Evolutionary conservation across 2,329 filamentous ascomycete species (phyloP).

Genomic region (Beauveria caledonica): DNA sequence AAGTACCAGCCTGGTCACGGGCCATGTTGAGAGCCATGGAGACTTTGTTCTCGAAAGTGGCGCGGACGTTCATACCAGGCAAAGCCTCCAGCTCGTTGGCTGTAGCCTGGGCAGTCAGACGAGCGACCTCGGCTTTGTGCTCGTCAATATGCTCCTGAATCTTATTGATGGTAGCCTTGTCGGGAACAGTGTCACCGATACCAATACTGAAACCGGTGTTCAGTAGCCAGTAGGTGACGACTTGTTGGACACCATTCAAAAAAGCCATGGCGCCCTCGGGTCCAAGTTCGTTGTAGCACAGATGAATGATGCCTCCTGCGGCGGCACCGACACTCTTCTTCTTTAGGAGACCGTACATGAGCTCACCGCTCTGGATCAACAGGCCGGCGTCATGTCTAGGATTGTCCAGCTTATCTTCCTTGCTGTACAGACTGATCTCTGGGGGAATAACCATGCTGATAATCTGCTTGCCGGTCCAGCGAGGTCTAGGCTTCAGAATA

Average conservation of each 20-base stretch:
- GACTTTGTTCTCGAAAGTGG: constrained; percentile 96
- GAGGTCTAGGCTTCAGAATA: constrained; percentile 84
- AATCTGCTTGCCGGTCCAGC: constrained; percentile 98
- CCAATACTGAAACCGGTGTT: constrained; percentile 97
- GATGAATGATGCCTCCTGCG: constrained; percentile 85
- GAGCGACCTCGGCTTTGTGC: constrained; percentile 73
- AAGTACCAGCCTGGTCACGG: constrained; percentile 92
- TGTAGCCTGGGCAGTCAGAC: constrained; percentile 69
- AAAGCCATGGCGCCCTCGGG: constrained; percentile 81
- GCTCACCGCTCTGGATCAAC: constrained; percentile 75
- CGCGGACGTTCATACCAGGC: constrained; percentile 96
- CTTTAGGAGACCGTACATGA: constrained; percentile 82
- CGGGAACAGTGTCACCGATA: constrained; percentile 95
- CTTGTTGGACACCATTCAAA: constrained; percentile 89
- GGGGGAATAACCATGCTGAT: constrained; percentile 86
- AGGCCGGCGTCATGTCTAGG: constrained; percentile 70
- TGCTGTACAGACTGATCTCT: constrained; percentile 71
- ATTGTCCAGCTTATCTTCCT: constrained; percentile 51
- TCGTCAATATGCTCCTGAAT: constrained; percentile 75
- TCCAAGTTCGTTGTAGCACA: constrained; percentile 92
- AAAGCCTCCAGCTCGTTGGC: constrained; percentile 83
- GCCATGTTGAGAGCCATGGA: constrained; percentile 90
- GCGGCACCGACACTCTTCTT: constrained; percentile 94
- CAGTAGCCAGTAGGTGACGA: constrained; percentile 94
- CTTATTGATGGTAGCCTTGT: constrained; percentile 72